phyloP scores from a whole-genome alignment of 192 early-diverging fungal species.

The Pilobolus umbonatus region DNA sequence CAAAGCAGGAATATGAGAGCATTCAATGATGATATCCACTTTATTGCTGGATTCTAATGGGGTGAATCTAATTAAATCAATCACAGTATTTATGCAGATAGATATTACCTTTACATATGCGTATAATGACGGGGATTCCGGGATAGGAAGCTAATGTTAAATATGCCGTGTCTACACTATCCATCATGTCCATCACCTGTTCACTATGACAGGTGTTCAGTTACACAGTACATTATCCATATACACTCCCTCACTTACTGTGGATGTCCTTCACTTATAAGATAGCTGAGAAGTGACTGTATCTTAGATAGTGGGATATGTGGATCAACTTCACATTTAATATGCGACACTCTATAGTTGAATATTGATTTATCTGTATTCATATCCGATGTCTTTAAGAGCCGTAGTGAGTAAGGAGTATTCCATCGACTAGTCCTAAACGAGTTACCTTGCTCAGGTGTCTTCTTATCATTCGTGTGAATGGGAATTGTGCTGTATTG shows the following conservation, averaged over 20 bases:
- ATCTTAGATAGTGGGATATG: not conserved
- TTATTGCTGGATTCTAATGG: too few species aligned
- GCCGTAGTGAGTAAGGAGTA: not conserved
- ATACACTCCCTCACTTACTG: conserved; percentile 1
- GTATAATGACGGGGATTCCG: not conserved
- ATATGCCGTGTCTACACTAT: not conserved
- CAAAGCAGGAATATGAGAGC: not conserved
- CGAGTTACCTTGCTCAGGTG: not conserved
- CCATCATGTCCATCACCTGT: not conserved
- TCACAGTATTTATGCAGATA: not conserved
- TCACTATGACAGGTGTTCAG: not conserved
- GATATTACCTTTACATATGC: not conserved
- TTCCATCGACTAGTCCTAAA: not conserved
- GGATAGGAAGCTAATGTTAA: conserved; percentile 6
- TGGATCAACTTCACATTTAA: not conserved
- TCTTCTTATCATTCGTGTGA: not conserved
- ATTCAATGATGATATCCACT: not conserved
- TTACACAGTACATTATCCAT: not conserved
- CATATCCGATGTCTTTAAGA: not conserved
- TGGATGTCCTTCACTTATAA: conserved; percentile 8
- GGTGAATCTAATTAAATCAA: too few species aligned
- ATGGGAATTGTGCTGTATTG: not conserved
- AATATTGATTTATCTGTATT: not conserved
- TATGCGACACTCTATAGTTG: not conserved
- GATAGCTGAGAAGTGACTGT: not conserved